Evolutionary conservation across 2,329 filamentous ascomycete genomes (phyloP).

Genomic region (Talaromyces sp.): DNA sequence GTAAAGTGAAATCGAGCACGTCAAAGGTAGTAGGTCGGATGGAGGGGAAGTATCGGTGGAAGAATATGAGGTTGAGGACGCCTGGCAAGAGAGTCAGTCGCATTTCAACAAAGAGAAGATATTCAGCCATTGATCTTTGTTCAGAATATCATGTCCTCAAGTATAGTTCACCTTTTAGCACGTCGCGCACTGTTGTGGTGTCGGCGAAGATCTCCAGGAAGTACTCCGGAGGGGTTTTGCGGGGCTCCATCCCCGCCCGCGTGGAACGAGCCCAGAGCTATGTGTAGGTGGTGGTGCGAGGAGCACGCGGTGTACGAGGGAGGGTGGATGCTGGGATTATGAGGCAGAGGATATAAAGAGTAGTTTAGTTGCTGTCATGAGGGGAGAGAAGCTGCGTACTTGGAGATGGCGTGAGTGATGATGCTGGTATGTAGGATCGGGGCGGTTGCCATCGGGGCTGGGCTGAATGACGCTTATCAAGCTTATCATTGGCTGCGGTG

Average conservation of each 20-base stretch:
- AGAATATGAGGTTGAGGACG: slow-evolving; percentile 96
- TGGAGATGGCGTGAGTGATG: slow-evolving; percentile 14
- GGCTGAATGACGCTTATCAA: slow-evolving; percentile 25
- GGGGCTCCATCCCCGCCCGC: slow-evolving; percentile 60
- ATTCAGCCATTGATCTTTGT: not conserved
- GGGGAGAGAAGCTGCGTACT: no score
- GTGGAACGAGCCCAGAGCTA: no score
- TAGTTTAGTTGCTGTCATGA: slow-evolving; percentile 1
- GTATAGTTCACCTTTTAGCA: slow-evolving; percentile 73
- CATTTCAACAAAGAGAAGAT: not conserved
- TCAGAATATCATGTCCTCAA: not conserved
- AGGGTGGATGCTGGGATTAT: not conserved
- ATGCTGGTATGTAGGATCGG: slow-evolving; percentile 17
- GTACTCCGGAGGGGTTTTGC: slow-evolving; percentile 76
- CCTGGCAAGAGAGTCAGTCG: slow-evolving; percentile 54
- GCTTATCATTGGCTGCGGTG: slow-evolving; percentile 22
- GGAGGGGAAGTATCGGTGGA: slow-evolving; percentile 94
- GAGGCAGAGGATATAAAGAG: not conserved
- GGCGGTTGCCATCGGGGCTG: slow-evolving; percentile 25
- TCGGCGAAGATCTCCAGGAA: slow-evolving; percentile 93
- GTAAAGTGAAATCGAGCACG: slow-evolving; percentile 85
- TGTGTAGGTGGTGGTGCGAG: no score
- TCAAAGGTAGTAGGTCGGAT: slow-evolving; percentile 81
- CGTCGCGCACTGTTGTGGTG: slow-evolving; percentile 83
- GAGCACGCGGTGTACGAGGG: slow-evolving; percentile 11